Evolutionary conservation across 352 stramenopile genomes (phyloP).

Genomic region (Phytophthora citricola): DNA sequence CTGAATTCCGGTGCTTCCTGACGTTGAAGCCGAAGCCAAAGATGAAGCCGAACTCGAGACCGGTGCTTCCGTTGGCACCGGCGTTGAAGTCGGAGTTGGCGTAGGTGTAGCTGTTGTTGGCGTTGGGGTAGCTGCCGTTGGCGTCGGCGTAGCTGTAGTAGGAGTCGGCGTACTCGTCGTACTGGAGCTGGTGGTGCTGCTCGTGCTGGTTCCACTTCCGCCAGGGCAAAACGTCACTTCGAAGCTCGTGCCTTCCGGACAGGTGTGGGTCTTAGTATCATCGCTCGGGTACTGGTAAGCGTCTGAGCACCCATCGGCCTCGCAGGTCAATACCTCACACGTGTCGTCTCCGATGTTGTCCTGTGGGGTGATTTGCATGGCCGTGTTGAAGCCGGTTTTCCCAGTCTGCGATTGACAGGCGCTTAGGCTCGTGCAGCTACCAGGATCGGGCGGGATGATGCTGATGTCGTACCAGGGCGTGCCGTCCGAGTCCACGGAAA

Average conservation of each 20-base stretch:
- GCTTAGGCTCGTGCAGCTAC: constrained; percentile 48
- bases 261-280: constrained; percentile 69
- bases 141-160: constrained; percentile 22
- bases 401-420: constrained; percentile 56
- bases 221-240: constrained; percentile 75
- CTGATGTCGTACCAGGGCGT: constrained; percentile 67
- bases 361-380: constrained; percentile 59
- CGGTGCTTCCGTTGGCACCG: constrained; percentile 34
- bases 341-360: constrained; percentile 48
- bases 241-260: constrained; percentile 57
- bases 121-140: constrained; percentile 31
- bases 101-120: constrained; percentile 16
- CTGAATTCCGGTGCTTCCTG: constrained; percentile 22
- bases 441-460: constrained; percentile 54
- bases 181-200: constrained; percentile 26
- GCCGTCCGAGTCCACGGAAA: constrained; percentile 49
- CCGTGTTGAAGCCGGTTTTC: constrained; percentile 67
- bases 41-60: constrained; percentile 15
- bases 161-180: constrained; percentile 22
- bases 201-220: constrained; percentile 45
- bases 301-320: constrained; percentile 59
- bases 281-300: constrained; percentile 70
- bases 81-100: constrained; percentile 27
- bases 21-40: constrained; percentile 15
- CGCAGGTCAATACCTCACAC: constrained; percentile 55